phyloP scores from a whole-genome alignment of 202 grass and related monocot genomes.

The Tripidium arundinaceum region DNA sequence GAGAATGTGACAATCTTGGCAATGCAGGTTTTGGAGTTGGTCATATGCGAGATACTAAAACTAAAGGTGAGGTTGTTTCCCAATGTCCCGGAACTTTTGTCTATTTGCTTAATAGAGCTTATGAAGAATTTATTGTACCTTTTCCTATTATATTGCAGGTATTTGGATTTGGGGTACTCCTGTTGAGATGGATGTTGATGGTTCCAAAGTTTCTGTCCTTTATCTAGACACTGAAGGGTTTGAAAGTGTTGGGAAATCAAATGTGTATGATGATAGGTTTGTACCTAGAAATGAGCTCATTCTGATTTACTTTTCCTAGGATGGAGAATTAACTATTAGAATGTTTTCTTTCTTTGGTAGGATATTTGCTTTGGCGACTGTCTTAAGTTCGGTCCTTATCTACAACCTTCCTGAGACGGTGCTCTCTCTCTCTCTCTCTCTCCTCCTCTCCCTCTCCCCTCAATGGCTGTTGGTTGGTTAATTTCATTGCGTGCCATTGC shows the following conservation, averaged over 20 bases:
- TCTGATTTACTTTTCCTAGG: neutral
- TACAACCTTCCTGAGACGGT: constrained; percentile 99
- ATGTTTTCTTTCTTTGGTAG: constrained; percentile 29
- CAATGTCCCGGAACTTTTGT: neutral
- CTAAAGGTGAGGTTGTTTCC: constrained; percentile 58
- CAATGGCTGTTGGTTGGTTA: neutral
- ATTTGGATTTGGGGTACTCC: constrained; percentile 98
- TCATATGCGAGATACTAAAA: constrained; percentile 99
- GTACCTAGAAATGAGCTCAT: constrained; percentile 8
- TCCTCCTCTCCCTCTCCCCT: neutral
- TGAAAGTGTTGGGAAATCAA: constrained; percentile 99
- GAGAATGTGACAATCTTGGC: constrained; percentile 13
- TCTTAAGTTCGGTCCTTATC: constrained; percentile 95
- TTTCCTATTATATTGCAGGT: constrained; percentile 50
- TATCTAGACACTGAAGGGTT: constrained; percentile 98
- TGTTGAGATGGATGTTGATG: constrained; percentile 79
- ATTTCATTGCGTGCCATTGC: constrained; percentile 13
- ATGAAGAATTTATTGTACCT: neutral
- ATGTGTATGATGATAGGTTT: constrained; percentile 99
- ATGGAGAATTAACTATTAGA: neutral
- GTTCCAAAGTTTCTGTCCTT: constrained; percentile 90
- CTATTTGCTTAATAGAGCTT: neutral
- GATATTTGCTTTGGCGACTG: constrained; percentile 97
- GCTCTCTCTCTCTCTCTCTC: constrained; percentile 2
- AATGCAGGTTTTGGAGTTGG: constrained; percentile 95